Evolutionary conservation across 2,329 filamentous ascomycete genomes (phyloP), one percentile per base, ranked within the genome.

Genomic region (Aureobasidium sp.): DNA sequence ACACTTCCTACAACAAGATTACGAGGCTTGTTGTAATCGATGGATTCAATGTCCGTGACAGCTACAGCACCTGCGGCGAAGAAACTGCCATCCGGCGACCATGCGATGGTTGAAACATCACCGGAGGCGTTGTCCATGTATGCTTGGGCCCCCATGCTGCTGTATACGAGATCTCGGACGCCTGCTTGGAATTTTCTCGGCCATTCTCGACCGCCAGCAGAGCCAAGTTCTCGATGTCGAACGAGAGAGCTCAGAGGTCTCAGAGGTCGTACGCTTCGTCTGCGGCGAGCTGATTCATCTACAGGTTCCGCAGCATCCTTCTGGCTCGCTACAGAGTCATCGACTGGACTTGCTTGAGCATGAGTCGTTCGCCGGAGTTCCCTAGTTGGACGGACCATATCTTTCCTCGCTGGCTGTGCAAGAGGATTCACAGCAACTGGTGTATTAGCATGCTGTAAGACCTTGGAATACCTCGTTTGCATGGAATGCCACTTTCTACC

Each of bases 21-120:
- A 63, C 83, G 81, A 0, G 76, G 74, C 42, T 80, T 73, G 62
- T 86, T 86, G 67, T 86, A 86, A 44, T 83, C 79, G 78, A 83
- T 82, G n/a, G 78, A 82, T 49, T 78, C 72, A 3, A 75, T 69
- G 65, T 86, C 83, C 3, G 78, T 78, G 5, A 83, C 78, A 34
- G 83, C 79, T 6, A 82, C 79, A 5, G 83, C 80, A 2, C 83
- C 84, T 10, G 79, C 82, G 32, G 80, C 82, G 66, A 86, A 86
- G 3, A 67, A 72, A 2, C 76, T 75, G 2, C 82, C 80, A 68
- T 83, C 75, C 2, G 78, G 75, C 2, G 80, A 78, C 84, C 84
- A 87, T 15, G 81, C 78, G 3, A 85, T 70, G 10, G 77, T 76
- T 37, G 81, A 76, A 1, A 86, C 77, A 68, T 86, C 84, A 29